phyloP scores from a whole-genome alignment of 179 eudicot species.

The Silene coronaria region DNA sequence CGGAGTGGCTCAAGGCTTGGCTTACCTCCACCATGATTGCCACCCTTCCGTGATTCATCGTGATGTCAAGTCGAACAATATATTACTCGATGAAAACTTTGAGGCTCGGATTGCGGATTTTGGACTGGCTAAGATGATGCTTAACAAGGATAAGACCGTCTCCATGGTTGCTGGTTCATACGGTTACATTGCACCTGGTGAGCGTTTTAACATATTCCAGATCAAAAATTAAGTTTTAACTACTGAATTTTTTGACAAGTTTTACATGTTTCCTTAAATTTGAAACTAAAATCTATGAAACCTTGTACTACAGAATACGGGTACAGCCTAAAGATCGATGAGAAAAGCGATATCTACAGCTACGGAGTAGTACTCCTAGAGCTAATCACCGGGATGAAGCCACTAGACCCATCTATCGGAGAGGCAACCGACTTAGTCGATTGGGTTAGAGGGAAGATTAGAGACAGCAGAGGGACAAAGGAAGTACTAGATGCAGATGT shows the following conservation, averaged over 20 bases:
- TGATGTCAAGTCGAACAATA: constrained; percentile 78
- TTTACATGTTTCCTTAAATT: background rate
- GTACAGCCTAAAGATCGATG: constrained; percentile 61
- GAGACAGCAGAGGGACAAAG: constrained; percentile 29
- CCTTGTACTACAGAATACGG: constrained; percentile 29
- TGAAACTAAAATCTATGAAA: constrained; percentile 10
- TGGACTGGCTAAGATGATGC: constrained; percentile 76
- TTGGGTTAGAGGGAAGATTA: constrained; percentile 54
- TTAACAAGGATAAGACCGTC: constrained; percentile 62
- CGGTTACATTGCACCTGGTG: constrained; percentile 94
- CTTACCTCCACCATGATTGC: constrained; percentile 87
- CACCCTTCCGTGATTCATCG: constrained; percentile 69
- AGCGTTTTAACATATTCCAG: constrained; percentile 19
- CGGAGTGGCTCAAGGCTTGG: constrained; percentile 78
- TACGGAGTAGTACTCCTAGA: constrained; percentile 83
- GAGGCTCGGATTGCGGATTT: constrained; percentile 90
- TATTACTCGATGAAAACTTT: constrained; percentile 57
- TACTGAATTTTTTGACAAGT: too few relatives aligned
- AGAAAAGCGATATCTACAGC: constrained; percentile 87
- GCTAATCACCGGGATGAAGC: constrained; percentile 68
- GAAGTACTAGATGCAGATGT: constrained; percentile 46
- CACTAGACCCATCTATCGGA: constrained; percentile 68
- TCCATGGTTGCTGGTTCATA: constrained; percentile 92
- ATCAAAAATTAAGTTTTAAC: too few relatives aligned
- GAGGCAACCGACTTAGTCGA: constrained; percentile 60